These are phyloP conservation scores for Atalantia buxifolia DNA, from an alignment of 345 rosid species.

Conservation along the genomic window DNA sequence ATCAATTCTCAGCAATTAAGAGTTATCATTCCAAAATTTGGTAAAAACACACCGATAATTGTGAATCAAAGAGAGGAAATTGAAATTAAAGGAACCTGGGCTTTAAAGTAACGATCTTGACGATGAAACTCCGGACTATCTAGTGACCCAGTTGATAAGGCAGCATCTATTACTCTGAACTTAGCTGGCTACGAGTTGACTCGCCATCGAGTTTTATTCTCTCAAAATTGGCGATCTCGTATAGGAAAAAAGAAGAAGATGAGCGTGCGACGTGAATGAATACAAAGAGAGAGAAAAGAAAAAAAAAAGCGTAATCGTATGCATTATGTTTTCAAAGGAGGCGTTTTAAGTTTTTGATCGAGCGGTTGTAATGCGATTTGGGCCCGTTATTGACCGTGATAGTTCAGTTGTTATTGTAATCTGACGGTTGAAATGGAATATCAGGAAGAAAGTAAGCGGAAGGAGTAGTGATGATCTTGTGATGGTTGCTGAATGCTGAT, in stretches of 20 bases:
- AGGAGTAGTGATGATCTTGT: not conserved
- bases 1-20: not conserved
- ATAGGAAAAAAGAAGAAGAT: conserved; percentile 4
- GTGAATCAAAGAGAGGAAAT: not conserved
- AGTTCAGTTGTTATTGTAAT: not conserved
- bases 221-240: conserved; percentile 16
- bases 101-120: not conserved
- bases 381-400: not conserved
- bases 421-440: not conserved
- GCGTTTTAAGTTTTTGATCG: not conserved
- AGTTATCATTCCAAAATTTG: not conserved
- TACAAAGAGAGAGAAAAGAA: not conserved
- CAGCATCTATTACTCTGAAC: not conserved
- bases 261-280: not conserved
- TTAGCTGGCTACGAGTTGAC: conserved; percentile 30
- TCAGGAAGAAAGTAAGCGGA: not conserved
- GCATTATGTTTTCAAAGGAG: not conserved
- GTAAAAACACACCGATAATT: not conserved
- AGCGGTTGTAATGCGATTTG: not conserved
- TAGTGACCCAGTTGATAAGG: not conserved
- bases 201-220: conserved; percentile 9
- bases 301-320: not conserved
- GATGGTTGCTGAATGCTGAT: not conserved
- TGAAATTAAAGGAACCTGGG: conserved; percentile 1
- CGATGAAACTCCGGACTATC: conserved; percentile 11